Conservation (phyloP, 495 filamentous ascomycete genomes). For the Penicillium egyptiacum region DNA sequence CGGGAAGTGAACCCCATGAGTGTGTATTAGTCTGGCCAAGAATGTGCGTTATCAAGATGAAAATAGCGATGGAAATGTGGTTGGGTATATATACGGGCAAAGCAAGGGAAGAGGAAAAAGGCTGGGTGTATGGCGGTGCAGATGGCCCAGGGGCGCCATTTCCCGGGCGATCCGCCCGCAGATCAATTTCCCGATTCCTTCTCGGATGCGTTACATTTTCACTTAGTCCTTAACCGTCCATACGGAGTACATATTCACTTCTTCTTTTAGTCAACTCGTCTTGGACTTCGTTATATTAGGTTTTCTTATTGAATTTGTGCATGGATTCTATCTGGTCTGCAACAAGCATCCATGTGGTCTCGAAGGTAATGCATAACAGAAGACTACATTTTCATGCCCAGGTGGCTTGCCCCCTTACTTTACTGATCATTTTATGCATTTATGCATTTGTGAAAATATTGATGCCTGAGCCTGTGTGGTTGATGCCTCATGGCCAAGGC, state of each 20-base stretch:
- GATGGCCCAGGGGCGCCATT: constrained; percentile 27
- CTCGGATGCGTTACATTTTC: neutral
- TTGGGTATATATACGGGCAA: constrained; percentile 14
- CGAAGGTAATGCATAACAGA: neutral
- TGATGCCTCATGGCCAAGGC: neutral
- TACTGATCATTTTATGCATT: neutral
- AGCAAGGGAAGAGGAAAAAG: constrained; percentile 22
- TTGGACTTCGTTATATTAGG: neutral
- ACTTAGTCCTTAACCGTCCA: too few species aligned
- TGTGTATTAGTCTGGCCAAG: constrained; percentile 16
- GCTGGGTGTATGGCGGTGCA: constrained; percentile 25
- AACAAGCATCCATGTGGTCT: neutral
- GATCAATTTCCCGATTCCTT: constrained; percentile 13
- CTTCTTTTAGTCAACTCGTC: neutral
- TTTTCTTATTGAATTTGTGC: neutral
- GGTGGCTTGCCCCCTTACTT: constrained; percentile 3
- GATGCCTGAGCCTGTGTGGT: neutral
- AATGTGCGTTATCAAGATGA: constrained; percentile 11
- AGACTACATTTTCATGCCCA: neutral
- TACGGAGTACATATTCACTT: too few species aligned
- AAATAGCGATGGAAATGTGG: constrained; percentile 21
- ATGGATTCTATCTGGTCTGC: neutral
- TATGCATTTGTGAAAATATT: neutral
- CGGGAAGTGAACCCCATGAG: constrained; percentile 50
- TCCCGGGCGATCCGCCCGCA: constrained; percentile 30